These are phyloP conservation scores for Hypoxylon sp. DNA, from an alignment of 2,329 filamentous ascomycete species.

Conservation along the genomic window DNA sequence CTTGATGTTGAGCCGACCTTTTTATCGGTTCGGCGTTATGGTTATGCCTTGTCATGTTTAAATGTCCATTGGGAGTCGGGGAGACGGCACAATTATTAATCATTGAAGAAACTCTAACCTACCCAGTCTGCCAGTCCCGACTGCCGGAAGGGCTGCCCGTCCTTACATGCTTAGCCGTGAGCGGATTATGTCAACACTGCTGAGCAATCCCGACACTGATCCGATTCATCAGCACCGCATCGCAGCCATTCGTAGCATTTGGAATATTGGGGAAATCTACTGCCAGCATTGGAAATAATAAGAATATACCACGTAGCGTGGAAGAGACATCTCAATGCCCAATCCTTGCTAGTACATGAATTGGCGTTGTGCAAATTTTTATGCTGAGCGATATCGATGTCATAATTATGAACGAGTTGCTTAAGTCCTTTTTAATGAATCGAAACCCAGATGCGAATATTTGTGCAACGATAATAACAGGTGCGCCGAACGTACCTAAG, in stretches of 20 bases:
- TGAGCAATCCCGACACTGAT: constrained; percentile 41
- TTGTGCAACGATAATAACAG: not conserved
- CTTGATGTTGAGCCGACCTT: constrained; percentile 20
- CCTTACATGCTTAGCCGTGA: not conserved
- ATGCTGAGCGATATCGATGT: constrained; percentile 24
- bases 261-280: constrained; percentile 3
- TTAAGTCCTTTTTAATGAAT: constrained; percentile 1
- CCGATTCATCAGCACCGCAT: constrained; percentile 41
- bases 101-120: constrained; percentile 6
- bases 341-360: not conserved
- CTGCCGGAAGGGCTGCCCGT: constrained; percentile 25
- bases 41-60: constrained; percentile 25
- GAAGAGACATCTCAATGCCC: not conserved
- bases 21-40: constrained; percentile 37
- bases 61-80: not conserved
- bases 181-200: constrained; percentile 33
- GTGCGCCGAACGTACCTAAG: no score
- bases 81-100: constrained; percentile 39
- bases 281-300: constrained; percentile 1
- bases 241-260: constrained; percentile 27
- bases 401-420: constrained; percentile 28
- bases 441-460: constrained; percentile 28
- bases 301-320: not conserved
- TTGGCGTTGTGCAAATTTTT: constrained; percentile 12
- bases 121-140: constrained; percentile 21